A percentile compares a stretch with the other conserved stretches of the same genome.
Evolutionary conservation across 139 green algal species (phyloP).

Genomic region (Tetradesmus lagerheimii): DNA sequence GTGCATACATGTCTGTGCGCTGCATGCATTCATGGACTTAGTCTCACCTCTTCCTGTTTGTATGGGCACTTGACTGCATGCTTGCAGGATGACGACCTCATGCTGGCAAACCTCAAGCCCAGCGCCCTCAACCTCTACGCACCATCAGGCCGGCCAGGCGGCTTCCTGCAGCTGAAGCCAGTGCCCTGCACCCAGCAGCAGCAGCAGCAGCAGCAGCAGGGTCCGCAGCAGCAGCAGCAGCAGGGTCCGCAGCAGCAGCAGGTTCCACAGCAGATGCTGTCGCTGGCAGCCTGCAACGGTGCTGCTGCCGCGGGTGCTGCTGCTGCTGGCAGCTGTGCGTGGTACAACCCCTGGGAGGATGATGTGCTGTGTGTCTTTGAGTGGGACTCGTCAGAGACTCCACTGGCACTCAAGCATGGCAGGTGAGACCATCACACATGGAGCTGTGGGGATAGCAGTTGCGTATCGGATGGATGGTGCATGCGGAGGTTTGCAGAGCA

Average conservation of each 20-base stretch:
- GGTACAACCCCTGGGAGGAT: not conserved
- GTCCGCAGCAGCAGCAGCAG: not conserved
- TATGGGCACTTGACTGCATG: too few relatives aligned
- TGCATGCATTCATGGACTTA: too few relatives aligned
- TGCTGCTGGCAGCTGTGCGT: not conserved
- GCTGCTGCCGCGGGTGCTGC: not conserved
- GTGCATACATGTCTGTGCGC: too few relatives aligned
- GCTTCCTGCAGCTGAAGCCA: not conserved
- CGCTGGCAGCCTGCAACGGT: slow-evolving; percentile 9
- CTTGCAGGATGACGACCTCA: slow-evolving; percentile 23
- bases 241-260: not conserved
- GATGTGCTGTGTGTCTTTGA: slow-evolving; percentile 9
- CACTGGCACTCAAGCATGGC: not conserved
- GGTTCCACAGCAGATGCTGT: not conserved
- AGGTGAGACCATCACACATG: not conserved
- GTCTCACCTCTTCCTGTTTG: too few relatives aligned
- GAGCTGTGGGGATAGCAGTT: too few relatives aligned
- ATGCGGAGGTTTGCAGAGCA: too few relatives aligned
- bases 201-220: slow-evolving; percentile 9
- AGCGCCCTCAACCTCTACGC: not conserved
- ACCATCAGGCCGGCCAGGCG: not conserved
- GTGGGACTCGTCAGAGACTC: not conserved
- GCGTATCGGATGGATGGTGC: too few relatives aligned
- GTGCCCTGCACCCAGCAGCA: not conserved
- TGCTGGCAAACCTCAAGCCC: not conserved